phyloP scores from a whole-genome alignment of 2,329 filamentous ascomycete species.

The Cladophialophora carrionii region DNA sequence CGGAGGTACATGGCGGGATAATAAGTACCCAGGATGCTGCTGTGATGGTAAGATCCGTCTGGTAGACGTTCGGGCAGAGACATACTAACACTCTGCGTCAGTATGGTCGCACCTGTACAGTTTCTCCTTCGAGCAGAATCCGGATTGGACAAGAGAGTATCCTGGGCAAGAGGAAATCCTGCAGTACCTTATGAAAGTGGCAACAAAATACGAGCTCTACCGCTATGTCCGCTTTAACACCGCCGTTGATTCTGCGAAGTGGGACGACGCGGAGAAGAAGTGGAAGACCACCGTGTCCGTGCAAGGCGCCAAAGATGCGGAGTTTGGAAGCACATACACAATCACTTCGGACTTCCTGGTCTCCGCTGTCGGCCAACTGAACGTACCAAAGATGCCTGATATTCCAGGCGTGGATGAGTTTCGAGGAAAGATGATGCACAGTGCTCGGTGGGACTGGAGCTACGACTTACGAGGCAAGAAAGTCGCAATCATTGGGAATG shows the following conservation, averaged over 20 bases:
- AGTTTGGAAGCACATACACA: constrained; percentile 57
- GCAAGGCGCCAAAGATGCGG: constrained; percentile 58
- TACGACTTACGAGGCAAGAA: constrained; percentile 59
- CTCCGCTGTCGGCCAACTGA: constrained; percentile 63
- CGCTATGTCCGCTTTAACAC: constrained; percentile 64
- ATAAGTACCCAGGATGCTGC: constrained; percentile 54
- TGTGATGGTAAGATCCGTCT: constrained; percentile 48
- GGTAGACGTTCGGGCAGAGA: background rate
- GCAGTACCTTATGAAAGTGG: constrained; percentile 53
- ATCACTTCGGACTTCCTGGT: constrained; percentile 61
- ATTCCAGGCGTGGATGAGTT: constrained; percentile 41
- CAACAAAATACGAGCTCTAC: constrained; percentile 49
- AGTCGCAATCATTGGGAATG: constrained; percentile 64
- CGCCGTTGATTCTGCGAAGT: constrained; percentile 57
- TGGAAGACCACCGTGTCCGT: constrained; percentile 51
- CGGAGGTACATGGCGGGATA: constrained; percentile 42
- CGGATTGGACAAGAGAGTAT: constrained; percentile 61
- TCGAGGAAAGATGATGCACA: constrained; percentile 42
- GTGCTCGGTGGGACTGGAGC: constrained; percentile 52
- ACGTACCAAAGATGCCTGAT: constrained; percentile 52
- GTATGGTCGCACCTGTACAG: constrained; percentile 61
- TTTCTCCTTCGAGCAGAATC: constrained; percentile 64
- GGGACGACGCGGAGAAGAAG: constrained; percentile 57
- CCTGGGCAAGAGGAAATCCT: constrained; percentile 65
- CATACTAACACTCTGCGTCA: constrained; percentile 15